A percentile compares a stretch with the other conserved stretches of the same genome.
phyloP scores from a whole-genome alignment of 768 basidiomycete genomes.

The Leucocoprinus leucothites region DNA sequence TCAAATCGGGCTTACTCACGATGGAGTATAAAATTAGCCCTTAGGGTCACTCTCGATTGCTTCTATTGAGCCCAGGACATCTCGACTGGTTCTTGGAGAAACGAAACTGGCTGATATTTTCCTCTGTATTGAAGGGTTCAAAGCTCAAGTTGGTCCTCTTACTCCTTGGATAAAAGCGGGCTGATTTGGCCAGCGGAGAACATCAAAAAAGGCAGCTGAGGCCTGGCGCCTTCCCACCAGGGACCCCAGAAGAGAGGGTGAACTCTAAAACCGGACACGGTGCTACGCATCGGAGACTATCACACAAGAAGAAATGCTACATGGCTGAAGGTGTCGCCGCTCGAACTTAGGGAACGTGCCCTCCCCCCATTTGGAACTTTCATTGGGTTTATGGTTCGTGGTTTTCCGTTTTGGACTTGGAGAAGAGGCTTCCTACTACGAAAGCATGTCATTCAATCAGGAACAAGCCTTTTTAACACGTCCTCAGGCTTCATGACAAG shows the following conservation, averaged over 20 bases:
- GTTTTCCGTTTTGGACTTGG: neutral
- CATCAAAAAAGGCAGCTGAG: neutral
- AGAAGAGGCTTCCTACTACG: no score
- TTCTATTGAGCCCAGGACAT: constrained; percentile 4
- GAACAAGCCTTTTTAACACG: no score
- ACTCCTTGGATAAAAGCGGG: no score
- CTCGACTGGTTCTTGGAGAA: neutral
- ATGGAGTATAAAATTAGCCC: neutral
- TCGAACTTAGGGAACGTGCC: constrained; percentile 1
- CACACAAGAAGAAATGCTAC: constrained; percentile 1
- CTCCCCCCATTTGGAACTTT: neutral
- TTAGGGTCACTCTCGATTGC: neutral
- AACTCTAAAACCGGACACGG: neutral
- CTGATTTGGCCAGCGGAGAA: neutral
- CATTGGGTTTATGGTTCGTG: neutral
- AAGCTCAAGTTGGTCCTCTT: neutral
- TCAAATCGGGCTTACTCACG: neutral
- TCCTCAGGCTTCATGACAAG: no score
- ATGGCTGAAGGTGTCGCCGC: neutral
- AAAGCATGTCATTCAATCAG: neutral
- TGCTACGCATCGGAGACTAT: neutral
- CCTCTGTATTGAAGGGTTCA: no score
- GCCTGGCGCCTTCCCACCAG: neutral
- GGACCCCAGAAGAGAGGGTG: neutral
- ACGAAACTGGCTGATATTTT: neutral